These are phyloP conservation scores for Simmondsia chinensis DNA, from an alignment of 148 eudicot species.

Conservation along the genomic window DNA sequence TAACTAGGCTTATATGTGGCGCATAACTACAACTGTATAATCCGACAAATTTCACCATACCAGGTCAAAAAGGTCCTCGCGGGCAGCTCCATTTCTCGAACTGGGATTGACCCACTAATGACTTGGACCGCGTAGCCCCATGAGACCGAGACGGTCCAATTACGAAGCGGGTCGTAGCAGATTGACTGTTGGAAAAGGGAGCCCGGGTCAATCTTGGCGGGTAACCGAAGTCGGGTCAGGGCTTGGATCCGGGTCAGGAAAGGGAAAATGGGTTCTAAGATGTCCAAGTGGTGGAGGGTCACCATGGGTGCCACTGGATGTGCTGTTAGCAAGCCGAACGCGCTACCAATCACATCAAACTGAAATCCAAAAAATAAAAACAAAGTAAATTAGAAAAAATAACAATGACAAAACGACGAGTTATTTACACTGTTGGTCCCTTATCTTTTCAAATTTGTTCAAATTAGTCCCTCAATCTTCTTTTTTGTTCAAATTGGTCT, in stretches of 20 bases:
- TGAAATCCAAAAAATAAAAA: constrained; percentile 4
- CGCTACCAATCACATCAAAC: constrained; percentile 38
- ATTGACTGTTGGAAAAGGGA: constrained; percentile 49
- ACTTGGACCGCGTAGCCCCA: constrained; percentile 62
- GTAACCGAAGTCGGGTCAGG: constrained; percentile 18
- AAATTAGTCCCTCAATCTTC: no score
- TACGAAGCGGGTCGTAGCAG: constrained; percentile 32
- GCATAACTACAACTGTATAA: no score
- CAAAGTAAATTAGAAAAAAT: no score
- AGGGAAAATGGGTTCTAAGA: constrained; percentile 44
- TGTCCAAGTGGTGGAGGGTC: constrained; percentile 39
- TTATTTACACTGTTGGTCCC: no score
- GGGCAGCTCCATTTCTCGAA: constrained; percentile 38
- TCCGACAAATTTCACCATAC: no score
- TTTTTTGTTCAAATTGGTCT: no score
- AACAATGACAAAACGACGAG: no score
- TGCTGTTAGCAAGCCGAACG: constrained; percentile 38
- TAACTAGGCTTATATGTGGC: no score
- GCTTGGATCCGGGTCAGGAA: constrained; percentile 15
- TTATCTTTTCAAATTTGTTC: no score
- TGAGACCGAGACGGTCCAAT: constrained; percentile 58
- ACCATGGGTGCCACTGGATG: constrained; percentile 48
- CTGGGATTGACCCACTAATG: constrained; percentile 16
- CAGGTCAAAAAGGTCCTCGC: constrained; percentile 34
- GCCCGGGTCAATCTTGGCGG: constrained; percentile 36